Conservation (phyloP, 1,284 basidiomycete genomes). For the Pseudozyma flocculosa region DNA sequence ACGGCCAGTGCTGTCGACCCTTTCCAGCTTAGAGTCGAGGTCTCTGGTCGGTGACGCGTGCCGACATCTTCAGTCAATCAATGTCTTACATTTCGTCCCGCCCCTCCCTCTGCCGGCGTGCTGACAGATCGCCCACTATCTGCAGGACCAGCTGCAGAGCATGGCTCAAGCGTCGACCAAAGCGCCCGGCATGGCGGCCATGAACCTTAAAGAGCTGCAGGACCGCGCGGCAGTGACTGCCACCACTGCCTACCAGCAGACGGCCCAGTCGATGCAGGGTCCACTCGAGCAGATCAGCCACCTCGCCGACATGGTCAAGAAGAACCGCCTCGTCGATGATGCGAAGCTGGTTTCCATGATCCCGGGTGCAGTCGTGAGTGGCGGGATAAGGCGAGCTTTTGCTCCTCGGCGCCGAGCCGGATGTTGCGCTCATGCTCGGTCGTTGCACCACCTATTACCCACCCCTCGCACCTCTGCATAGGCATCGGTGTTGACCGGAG, state of each 20-base stretch:
- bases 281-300: constrained; percentile 11
- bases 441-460: too few species aligned
- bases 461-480: background rate
- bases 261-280: background rate
- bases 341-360: constrained; percentile 26
- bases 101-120: background rate
- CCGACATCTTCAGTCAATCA: background rate
- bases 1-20: too few species aligned
- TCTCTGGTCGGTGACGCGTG: too few species aligned
- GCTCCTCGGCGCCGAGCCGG: too few species aligned
- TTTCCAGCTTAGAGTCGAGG: too few species aligned
- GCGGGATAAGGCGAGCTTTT: background rate
- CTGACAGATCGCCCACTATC: constrained; percentile 2
- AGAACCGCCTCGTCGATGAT: constrained; percentile 22
- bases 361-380: constrained; percentile 5
- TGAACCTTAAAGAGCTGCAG: constrained; percentile 4
- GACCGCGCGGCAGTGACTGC: constrained; percentile 10
- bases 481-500: constrained; percentile 11
- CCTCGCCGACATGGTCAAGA: constrained; percentile 17
- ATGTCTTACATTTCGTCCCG: background rate
- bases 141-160: constrained; percentile 20
- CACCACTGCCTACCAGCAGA: constrained; percentile 14
- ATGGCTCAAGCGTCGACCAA: constrained; percentile 5
- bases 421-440: too few species aligned
- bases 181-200: constrained; percentile 16